These are phyloP conservation scores for Blumeria graminis DNA, from an alignment of 2,329 filamentous ascomycete species.

Conservation along the genomic window DNA sequence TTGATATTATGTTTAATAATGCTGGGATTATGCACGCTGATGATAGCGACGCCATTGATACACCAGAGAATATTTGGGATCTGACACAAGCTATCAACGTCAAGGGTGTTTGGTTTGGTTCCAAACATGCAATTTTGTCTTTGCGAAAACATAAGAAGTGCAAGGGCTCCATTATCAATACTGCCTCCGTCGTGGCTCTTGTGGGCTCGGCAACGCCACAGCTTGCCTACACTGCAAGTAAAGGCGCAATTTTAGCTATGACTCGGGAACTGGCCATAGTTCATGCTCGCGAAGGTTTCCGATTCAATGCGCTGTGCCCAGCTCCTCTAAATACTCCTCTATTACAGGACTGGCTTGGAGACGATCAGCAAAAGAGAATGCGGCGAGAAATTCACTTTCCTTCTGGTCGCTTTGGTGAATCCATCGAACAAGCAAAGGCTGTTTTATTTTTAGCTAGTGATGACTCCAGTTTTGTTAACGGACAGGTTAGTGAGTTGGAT, in stretches of 20 bases:
- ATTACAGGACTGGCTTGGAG: slow-evolving; percentile 53
- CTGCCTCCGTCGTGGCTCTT: slow-evolving; percentile 47
- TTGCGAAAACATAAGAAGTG: slow-evolving; percentile 43
- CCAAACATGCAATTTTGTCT: slow-evolving; percentile 46
- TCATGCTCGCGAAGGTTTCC: slow-evolving; percentile 47
- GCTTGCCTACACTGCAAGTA: slow-evolving; percentile 52
- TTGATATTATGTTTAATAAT: slow-evolving; percentile 61
- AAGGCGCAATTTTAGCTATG: slow-evolving; percentile 51
- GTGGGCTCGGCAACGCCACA: slow-evolving; percentile 50
- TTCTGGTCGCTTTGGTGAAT: slow-evolving; percentile 49
- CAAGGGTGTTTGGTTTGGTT: slow-evolving; percentile 57
- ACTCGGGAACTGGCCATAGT: slow-evolving; percentile 52
- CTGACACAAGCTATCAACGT: slow-evolving; percentile 54
- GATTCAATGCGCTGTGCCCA: slow-evolving; percentile 53
- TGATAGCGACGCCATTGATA: slow-evolving; percentile 38
- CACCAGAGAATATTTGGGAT: slow-evolving; percentile 53
- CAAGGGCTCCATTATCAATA: slow-evolving; percentile 48
- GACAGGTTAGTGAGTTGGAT: slow-evolving; percentile 21
- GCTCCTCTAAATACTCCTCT: slow-evolving; percentile 54
- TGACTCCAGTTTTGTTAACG: slow-evolving; percentile 52
- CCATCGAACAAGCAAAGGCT: slow-evolving; percentile 52
- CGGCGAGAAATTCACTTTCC: slow-evolving; percentile 57
- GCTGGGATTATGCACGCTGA: slow-evolving; percentile 56
- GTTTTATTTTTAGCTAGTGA: slow-evolving; percentile 53
- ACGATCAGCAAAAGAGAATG: slow-evolving; percentile 42